These are phyloP conservation scores for Zygnema cylindricum DNA, from an alignment of 139 green algal species.

Conservation along the genomic window DNA sequence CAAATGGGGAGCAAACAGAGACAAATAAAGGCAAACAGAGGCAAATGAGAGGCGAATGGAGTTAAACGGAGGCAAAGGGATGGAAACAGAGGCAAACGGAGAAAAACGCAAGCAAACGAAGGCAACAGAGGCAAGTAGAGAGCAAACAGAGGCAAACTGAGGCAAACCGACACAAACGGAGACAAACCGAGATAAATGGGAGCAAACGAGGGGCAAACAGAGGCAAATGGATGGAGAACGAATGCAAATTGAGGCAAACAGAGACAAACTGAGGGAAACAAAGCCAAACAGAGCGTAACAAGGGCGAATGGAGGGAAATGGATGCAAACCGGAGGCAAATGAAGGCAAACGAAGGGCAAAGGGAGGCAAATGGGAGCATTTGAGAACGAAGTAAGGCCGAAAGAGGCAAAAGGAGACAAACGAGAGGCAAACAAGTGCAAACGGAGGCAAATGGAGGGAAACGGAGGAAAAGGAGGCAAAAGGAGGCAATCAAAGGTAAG, in stretches of 20 bases:
- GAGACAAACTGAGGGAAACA: neutral
- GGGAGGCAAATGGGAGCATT: neutral
- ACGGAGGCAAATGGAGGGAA: neutral
- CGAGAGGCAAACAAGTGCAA: too few relatives aligned
- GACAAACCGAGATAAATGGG: neutral
- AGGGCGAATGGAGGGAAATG: neutral
- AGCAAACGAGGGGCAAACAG: neutral
- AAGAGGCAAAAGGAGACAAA: neutral
- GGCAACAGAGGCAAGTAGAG: neutral
- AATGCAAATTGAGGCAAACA: neutral
- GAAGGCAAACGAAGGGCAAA: neutral
- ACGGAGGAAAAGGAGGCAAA: neutral
- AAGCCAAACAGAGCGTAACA: neutral
- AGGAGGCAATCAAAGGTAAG: neutral
- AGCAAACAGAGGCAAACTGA: neutral
- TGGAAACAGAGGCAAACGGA: neutral
- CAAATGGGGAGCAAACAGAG: neutral
- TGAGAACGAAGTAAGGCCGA: neutral
- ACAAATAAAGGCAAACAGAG: neutral
- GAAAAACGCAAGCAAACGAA: neutral
- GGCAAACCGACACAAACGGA: neutral
- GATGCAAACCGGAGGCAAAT: neutral
- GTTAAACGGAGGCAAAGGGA: neutral
- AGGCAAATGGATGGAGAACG: neutral
- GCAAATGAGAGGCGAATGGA: neutral